These are phyloP conservation scores for Penicillium robsamsonii DNA, from an alignment of 495 filamentous ascomycete species.

Conservation along the genomic window DNA sequence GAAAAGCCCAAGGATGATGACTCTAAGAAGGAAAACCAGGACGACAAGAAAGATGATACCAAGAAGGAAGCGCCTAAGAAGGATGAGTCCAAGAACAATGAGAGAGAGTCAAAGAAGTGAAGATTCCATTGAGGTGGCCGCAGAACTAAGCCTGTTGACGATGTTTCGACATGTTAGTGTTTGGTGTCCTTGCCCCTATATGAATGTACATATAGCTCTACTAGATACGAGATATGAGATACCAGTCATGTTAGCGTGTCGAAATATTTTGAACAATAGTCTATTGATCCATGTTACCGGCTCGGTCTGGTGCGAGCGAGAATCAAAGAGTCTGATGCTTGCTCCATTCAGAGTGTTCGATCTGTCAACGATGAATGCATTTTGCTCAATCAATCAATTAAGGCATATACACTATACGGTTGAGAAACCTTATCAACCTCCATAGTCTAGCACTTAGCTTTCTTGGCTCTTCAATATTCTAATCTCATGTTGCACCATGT, in stretches of 20 bases:
- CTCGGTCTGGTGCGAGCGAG: background rate
- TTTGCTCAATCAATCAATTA: too few relatives aligned
- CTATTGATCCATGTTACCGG: background rate
- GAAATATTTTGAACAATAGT: background rate
- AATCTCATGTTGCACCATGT: too few relatives aligned
- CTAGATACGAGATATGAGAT: background rate
- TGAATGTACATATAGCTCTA: background rate
- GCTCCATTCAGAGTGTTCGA: too few relatives aligned
- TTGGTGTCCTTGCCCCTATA: background rate
- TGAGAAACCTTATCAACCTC: too few relatives aligned
- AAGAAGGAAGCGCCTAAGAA: slow-evolving; percentile 13
- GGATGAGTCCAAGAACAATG: slow-evolving; percentile 1
- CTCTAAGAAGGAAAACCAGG: slow-evolving; percentile 18
- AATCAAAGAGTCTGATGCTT: too few relatives aligned
- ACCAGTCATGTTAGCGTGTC: background rate
- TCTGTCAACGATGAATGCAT: too few relatives aligned
- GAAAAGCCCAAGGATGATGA: slow-evolving; percentile 21
- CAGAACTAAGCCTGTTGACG: background rate
- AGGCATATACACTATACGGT: too few relatives aligned
- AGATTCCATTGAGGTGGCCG: too few relatives aligned
- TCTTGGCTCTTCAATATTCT: too few relatives aligned
- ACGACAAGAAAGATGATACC: slow-evolving; percentile 1
- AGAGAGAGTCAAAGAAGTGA: background rate
- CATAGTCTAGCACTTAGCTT: too few relatives aligned
- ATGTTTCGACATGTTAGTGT: background rate